Conservation (phyloP, 1,284 basidiomycete species). For the Fomitopsis palustris region DNA sequence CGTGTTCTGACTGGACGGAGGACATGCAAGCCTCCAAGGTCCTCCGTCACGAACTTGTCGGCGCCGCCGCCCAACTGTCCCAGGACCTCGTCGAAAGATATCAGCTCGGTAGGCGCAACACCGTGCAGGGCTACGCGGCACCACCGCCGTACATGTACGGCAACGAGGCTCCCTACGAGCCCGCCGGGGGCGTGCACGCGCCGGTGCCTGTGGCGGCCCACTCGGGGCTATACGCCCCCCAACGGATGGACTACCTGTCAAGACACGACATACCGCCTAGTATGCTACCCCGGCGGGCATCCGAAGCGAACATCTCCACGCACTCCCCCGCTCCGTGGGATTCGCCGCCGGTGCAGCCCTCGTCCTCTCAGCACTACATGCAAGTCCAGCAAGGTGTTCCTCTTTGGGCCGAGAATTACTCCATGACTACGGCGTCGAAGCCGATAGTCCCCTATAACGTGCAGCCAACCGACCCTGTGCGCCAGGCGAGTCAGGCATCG, state of each 20-base stretch:
- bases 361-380: not conserved
- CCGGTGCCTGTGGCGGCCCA: not conserved
- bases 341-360: not conserved
- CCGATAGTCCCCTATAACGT: not conserved
- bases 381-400: not conserved
- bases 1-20: slow-evolving; percentile 76
- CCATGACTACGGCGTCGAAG: not conserved
- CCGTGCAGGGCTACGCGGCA: slow-evolving; percentile 18
- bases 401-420: not conserved
- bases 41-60: slow-evolving; percentile 63
- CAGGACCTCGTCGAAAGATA: slow-evolving; percentile 52
- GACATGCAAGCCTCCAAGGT: slow-evolving; percentile 64
- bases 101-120: slow-evolving; percentile 30
- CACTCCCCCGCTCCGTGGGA: not conserved
- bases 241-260: not conserved
- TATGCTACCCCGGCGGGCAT: not conserved
- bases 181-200: not conserved
- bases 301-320: not conserved
- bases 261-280: not conserved
- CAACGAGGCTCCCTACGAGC: not conserved
- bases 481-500: not conserved
- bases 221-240: not conserved
- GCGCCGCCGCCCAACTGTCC: slow-evolving; percentile 58
- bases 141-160: not conserved
- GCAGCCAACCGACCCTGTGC: not conserved